These are phyloP conservation scores for Amaranthus hypochondriacus DNA, from an alignment of 148 eudicot genomes.

Conservation along the genomic window DNA sequence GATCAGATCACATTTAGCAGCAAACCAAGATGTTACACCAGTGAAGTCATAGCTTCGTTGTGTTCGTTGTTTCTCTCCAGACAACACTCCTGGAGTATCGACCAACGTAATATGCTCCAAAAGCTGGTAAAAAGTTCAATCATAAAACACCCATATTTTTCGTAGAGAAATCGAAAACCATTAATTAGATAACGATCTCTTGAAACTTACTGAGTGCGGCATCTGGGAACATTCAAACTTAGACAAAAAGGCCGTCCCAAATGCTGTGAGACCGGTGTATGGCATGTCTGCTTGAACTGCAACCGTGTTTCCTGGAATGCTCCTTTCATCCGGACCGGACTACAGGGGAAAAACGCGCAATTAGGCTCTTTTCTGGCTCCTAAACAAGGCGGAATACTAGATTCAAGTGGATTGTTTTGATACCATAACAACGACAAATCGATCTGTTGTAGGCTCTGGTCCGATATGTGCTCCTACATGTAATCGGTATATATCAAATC, in stretches of 20 bases:
- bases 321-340: slow-evolving; percentile 88
- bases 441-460: slow-evolving; percentile 94
- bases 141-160: neutral
- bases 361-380: neutral
- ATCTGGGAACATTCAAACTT: slow-evolving; percentile 89
- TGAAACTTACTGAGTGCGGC: slow-evolving; percentile 68
- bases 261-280: slow-evolving; percentile 59
- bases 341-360: slow-evolving; percentile 14
- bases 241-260: slow-evolving; percentile 77
- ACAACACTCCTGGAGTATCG: slow-evolving; percentile 85
- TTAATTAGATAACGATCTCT: neutral
- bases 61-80: slow-evolving; percentile 82
- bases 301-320: slow-evolving; percentile 82
- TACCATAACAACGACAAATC: slow-evolving; percentile 91
- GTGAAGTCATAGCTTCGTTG: slow-evolving; percentile 82
- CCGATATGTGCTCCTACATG: slow-evolving; percentile 89
- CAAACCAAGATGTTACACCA: slow-evolving; percentile 91
- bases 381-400: neutral
- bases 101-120: slow-evolving; percentile 76
- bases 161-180: neutral
- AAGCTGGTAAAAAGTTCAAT: slow-evolving; percentile 33
- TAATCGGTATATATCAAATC: neutral
- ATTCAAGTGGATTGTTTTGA: neutral
- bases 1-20: slow-evolving; percentile 83
- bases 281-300: slow-evolving; percentile 88